These are phyloP conservation scores for Diaporthe velutina DNA, from an alignment of 2,329 filamentous ascomycete species.

Conservation along the genomic window DNA sequence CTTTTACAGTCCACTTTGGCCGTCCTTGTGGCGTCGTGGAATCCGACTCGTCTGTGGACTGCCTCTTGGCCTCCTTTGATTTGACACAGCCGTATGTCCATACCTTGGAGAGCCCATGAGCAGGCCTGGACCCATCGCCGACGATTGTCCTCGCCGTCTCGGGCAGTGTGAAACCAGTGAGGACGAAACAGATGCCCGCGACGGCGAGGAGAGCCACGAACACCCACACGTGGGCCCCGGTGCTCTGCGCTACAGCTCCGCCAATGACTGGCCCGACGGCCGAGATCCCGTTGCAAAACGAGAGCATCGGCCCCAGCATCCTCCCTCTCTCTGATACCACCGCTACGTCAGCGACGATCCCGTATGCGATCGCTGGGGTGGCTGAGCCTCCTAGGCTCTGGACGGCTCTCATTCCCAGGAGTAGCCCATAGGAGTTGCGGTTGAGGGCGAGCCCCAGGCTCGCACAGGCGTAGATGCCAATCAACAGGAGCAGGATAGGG, in stretches of 20 bases:
- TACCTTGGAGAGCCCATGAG: slow-evolving; percentile 63
- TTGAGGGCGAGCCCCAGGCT: slow-evolving; percentile 66
- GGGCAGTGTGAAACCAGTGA: slow-evolving; percentile 64
- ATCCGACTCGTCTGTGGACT: slow-evolving; percentile 59
- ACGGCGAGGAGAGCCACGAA: slow-evolving; percentile 70
- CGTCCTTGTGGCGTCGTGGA: neutral
- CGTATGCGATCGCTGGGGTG: slow-evolving; percentile 75
- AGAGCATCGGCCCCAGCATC: slow-evolving; percentile 74
- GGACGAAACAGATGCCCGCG: slow-evolving; percentile 52
- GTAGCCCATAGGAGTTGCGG: slow-evolving; percentile 62
- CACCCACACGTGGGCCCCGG: slow-evolving; percentile 69
- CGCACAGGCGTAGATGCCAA: slow-evolving; percentile 65
- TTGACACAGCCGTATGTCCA: slow-evolving; percentile 56
- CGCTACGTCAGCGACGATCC: slow-evolving; percentile 76
- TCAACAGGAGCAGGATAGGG: slow-evolving; percentile 67
- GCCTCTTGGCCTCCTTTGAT: slow-evolving; percentile 49
- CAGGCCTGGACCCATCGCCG: slow-evolving; percentile 51
- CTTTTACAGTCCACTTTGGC: neutral
- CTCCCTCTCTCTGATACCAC: slow-evolving; percentile 74
- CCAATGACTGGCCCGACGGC: slow-evolving; percentile 38
- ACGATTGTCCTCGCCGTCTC: slow-evolving; percentile 67
- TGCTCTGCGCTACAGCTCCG: slow-evolving; percentile 36
- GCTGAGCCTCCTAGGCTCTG: slow-evolving; percentile 73
- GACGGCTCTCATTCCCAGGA: slow-evolving; percentile 69
- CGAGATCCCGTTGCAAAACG: slow-evolving; percentile 62